Conservation (phyloP, 2,329 filamentous ascomycete genomes). For the Hypoxylon sp. region DNA sequence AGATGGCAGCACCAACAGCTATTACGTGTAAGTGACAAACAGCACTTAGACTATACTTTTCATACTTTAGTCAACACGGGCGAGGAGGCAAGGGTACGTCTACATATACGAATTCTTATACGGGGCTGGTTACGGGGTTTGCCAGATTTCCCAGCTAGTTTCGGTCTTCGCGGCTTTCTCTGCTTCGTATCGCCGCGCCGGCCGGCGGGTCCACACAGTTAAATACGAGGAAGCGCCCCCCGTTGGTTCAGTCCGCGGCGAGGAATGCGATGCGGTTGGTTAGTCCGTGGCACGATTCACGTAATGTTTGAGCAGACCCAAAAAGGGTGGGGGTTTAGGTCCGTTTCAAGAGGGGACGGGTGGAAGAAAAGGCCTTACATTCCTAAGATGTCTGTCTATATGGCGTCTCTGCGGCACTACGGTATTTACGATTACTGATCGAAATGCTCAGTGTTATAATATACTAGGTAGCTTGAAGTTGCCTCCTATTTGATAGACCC, state of each 20-base stretch:
- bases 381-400: no score
- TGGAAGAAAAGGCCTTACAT: no score
- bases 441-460: neutral
- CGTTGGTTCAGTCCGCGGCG: no score
- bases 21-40: no score
- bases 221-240: constrained; percentile 28
- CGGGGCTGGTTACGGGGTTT: constrained; percentile 9
- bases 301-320: constrained; percentile 19
- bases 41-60: no score
- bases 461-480: no score
- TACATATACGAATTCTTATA: neutral
- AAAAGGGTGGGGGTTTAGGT: constrained; percentile 4
- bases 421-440: neutral
- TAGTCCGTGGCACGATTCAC: constrained; percentile 29
- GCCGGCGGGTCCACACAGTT: constrained; percentile 19
- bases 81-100: neutral
- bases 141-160: neutral
- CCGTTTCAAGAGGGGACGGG: constrained; percentile 19
- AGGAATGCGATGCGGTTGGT: no score
- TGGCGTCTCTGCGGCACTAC: no score
- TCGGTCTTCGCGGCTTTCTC: constrained; percentile 7
- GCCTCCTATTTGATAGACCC: neutral
- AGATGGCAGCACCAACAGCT: neutral
- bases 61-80: no score
- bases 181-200: constrained; percentile 28